Evolutionary conservation across 805 yeast species (phyloP), one percentile per base, ranked within the genome.

Genomic region (Metschnikowia peoriensis): DNA sequence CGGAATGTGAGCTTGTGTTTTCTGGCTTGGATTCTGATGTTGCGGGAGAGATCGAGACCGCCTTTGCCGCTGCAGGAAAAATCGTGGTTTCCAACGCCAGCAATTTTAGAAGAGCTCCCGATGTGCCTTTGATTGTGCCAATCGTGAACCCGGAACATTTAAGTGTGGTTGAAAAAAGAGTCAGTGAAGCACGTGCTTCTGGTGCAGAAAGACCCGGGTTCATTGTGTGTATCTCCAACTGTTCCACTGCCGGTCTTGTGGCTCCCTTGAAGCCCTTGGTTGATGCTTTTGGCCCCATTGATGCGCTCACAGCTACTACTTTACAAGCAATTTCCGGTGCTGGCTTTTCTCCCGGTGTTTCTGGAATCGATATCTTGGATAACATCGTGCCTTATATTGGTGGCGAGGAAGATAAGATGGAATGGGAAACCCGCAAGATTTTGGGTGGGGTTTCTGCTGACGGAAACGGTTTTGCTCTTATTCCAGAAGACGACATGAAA

Each of bases 311-410:
- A 12, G 82, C 96, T 46, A 89, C 97, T 50, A 94, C 99, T 14
- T 72, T 94, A 70, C 99, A 94, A 71, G 99, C 99, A 38, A 89
- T 94, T 59, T 92, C 98, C 4, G 99, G 99, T 62, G 99, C 96
- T 22, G 99, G 99, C 2, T 94, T 89, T 70, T 88, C 97, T 9
- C 99, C 99, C 46, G 99, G 99, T 69, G 96, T 92, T 51, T 84
- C 97, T 22, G 94, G 96, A 59, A 92, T 94, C 71, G 98, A 94
- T 67, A 84, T 93, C 50, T 79, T 94, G 63, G 99, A 94, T 73
- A 94, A 94, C 74, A 81, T 94, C 60, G 90, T 94, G 51, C 99
- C 99, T 41, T 94, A 77, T 79, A 94, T 94, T 66, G 79, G 91
- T 59, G 97, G 98, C 44, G 99, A 94, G 74, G 99, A 94, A 75